Evolutionary conservation across 306 rosid species (phyloP).

Genomic region (Vigna reflexopilosa): DNA sequence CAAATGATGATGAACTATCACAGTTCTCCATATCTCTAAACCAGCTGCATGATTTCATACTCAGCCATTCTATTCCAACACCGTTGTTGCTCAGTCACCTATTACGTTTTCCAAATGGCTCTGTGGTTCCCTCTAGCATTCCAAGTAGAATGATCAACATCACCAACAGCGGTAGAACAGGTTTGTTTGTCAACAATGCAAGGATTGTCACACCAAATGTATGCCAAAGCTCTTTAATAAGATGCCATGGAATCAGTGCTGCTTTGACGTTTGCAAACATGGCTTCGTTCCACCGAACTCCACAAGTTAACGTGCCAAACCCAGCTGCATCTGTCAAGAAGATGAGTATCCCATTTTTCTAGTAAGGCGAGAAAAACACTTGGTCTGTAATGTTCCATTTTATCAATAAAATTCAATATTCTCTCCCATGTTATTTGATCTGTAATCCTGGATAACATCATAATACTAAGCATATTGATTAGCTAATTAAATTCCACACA

Average conservation of each 20-base stretch:
- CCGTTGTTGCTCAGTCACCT: constrained; percentile 56
- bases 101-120: constrained; percentile 60
- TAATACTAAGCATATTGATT: no score
- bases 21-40: constrained; percentile 45
- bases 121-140: constrained; percentile 59
- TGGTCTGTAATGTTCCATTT: constrained; percentile 10
- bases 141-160: constrained; percentile 59
- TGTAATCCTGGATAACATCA: not conserved
- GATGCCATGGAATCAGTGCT: constrained; percentile 63
- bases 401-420: constrained; percentile 43
- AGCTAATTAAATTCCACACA: constrained; percentile 30
- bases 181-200: constrained; percentile 62
- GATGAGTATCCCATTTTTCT: constrained; percentile 34
- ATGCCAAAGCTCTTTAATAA: constrained; percentile 53
- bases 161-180: constrained; percentile 52
- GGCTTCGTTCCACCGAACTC: constrained; percentile 25
- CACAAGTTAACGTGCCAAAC: constrained; percentile 29
- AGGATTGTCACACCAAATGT: constrained; percentile 59
- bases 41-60: constrained; percentile 51
- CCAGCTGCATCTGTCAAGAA: constrained; percentile 30
- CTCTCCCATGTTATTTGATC: not conserved
- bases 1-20: constrained; percentile 59
- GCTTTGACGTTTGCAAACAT: constrained; percentile 45
- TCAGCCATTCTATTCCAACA: constrained; percentile 64
- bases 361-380: not conserved